A percentile compares a stretch with the other conserved stretches of the same genome.
These are phyloP conservation scores for Trichophyton benhamiae DNA, from an alignment of 2,329 filamentous ascomycete genomes.

Conservation along the genomic window DNA sequence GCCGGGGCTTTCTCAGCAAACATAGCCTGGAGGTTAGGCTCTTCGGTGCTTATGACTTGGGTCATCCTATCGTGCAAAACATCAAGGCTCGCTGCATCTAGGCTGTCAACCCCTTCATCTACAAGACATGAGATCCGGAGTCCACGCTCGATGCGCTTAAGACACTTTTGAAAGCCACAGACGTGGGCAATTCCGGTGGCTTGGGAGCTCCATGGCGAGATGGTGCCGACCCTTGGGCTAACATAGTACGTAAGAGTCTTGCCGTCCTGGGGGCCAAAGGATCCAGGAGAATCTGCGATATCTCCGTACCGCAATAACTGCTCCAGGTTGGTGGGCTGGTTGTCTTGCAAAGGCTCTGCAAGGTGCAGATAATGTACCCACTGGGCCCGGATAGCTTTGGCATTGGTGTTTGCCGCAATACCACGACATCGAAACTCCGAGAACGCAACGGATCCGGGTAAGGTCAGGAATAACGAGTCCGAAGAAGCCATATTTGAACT, in stretches of 20 bases:
- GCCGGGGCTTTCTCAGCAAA: constrained; percentile 58
- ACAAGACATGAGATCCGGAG: constrained; percentile 57
- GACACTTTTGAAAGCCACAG: constrained; percentile 62
- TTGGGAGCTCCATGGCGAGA: constrained; percentile 96
- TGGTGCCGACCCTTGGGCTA: constrained; percentile 63
- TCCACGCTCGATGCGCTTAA: constrained; percentile 74
- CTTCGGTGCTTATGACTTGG: constrained; percentile 56
- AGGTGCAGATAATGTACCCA: constrained; percentile 55
- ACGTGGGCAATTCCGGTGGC: constrained; percentile 89
- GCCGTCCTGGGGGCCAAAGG: constrained; percentile 37
- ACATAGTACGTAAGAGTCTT: constrained; percentile 55
- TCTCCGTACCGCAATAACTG: constrained; percentile 52
- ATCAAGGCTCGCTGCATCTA: constrained; percentile 48
- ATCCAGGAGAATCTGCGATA: constrained; percentile 35
- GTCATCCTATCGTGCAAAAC: constrained; percentile 91
- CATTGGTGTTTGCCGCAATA: constrained; percentile 32
- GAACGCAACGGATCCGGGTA: constrained; percentile 33
- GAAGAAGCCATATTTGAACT: constrained; percentile 24
- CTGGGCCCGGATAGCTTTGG: constrained; percentile 34
- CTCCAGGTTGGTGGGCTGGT: constrained; percentile 42
- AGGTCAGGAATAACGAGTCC: constrained; percentile 24
- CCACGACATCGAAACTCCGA: constrained; percentile 35
- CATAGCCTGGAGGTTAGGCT: constrained; percentile 61
- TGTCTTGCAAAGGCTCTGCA: constrained; percentile 35
- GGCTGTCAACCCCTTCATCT: constrained; percentile 45